Evolutionary conservation across 352 stramenopile genomes (phyloP).

Genomic region (Lagenidium sp.): DNA sequence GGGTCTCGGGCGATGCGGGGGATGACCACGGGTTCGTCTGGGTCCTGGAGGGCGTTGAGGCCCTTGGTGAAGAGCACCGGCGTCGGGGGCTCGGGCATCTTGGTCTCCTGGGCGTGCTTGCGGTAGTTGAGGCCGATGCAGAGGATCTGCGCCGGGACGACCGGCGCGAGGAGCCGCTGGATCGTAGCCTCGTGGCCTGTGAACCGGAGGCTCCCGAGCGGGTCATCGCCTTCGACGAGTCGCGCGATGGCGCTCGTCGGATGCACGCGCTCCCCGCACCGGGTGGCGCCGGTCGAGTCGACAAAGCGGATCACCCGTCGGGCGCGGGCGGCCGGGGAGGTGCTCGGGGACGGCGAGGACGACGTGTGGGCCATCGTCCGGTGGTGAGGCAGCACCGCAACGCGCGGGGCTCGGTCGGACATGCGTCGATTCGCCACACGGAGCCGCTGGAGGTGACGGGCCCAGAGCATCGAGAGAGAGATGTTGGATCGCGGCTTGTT

Average conservation of each 20-base stretch:
- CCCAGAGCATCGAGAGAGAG: no score
- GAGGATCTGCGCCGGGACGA: constrained; percentile 77
- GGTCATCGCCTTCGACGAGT: constrained; percentile 60
- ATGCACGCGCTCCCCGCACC: constrained; percentile 42
- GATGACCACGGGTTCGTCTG: constrained; percentile 70
- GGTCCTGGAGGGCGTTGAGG: constrained; percentile 68
- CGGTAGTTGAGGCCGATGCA: constrained; percentile 89
- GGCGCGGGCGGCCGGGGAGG: constrained; percentile 18
- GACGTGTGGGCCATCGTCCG: no score
- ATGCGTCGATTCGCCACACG: no score
- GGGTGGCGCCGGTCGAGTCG: constrained; percentile 38
- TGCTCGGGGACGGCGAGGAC: constrained; percentile 12
- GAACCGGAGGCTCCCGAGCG: constrained; percentile 47
- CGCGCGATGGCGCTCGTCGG: constrained; percentile 25
- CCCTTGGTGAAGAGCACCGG: constrained; percentile 88
- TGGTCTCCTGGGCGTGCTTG: constrained; percentile 83
- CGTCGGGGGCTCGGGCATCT: constrained; percentile 69
- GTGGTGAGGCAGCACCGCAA: no score
- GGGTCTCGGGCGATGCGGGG: constrained; percentile 56
- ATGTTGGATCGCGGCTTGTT: no score
- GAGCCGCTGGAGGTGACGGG: no score
- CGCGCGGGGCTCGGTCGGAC: no score
- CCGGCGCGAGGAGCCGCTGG: constrained; percentile 64
- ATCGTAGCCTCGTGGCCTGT: constrained; percentile 54
- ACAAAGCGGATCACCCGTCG: constrained; percentile 62